Conservation (phyloP, 2,329 filamentous ascomycete genomes). For the Neofusicoccum parvum region DNA sequence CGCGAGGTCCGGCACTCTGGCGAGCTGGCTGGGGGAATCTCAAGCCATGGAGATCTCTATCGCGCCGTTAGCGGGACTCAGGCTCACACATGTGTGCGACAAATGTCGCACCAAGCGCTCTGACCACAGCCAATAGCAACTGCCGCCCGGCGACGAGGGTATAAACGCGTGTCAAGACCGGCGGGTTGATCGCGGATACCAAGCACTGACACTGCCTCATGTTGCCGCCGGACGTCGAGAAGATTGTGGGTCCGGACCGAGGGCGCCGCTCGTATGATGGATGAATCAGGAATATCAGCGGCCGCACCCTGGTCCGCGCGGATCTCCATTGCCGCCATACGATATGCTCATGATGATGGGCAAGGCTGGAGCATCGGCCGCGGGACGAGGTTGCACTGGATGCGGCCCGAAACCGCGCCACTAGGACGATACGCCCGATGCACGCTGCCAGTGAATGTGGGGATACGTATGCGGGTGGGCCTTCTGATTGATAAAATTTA, state of each 20-base stretch:
- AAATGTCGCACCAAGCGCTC: constrained; percentile 12
- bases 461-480: constrained; percentile 6
- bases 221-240: not conserved
- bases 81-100: constrained; percentile 13
- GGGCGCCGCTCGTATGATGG: constrained; percentile 4
- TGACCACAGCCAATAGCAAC: constrained; percentile 19
- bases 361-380: not conserved
- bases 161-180: constrained; percentile 9
- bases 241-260: constrained; percentile 6
- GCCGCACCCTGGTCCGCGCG: not conserved
- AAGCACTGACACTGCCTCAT: constrained; percentile 7
- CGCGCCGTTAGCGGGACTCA: not conserved
- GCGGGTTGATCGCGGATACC: constrained; percentile 1
- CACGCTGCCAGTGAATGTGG: constrained; percentile 6
- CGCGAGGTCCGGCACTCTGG: not conserved
- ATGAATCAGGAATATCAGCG: not conserved
- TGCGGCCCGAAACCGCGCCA: constrained; percentile 15
- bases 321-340: constrained; percentile 3
- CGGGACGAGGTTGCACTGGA: constrained; percentile 8
- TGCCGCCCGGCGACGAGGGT: constrained; percentile 5
- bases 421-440: constrained; percentile 1
- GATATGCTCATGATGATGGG: not conserved
- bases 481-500: constrained; percentile 18
- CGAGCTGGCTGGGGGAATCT: not conserved
- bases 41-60: constrained; percentile 1